Evolutionary conservation across 805 yeast genomes (phyloP).

Genomic region (Suhomyces tanzawaensis): DNA sequence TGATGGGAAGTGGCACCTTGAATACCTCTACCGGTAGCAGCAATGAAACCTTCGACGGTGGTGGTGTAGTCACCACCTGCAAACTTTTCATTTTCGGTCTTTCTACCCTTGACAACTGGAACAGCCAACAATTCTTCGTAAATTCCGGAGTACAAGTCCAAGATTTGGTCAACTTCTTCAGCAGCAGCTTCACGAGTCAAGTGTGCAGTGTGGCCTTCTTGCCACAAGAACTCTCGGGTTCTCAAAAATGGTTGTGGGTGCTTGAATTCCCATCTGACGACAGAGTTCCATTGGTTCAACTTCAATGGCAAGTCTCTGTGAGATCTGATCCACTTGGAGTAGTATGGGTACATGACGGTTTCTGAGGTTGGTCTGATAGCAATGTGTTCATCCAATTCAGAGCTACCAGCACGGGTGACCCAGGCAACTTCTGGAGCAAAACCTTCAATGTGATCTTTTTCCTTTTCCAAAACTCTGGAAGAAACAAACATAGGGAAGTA

Average conservation of each 20-base stretch:
- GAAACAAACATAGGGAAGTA: conserved; percentile 99
- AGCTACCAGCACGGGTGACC: conserved; percentile 95
- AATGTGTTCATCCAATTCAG: conserved; percentile 95
- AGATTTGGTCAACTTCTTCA: conserved; percentile 79
- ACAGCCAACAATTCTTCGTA: conserved; percentile 94
- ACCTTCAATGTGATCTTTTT: conserved; percentile 98
- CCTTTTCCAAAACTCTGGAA: conserved; percentile 86
- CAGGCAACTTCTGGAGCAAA: conserved; percentile 99
- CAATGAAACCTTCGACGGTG: conserved; percentile 94
- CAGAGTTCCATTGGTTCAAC: conserved; percentile 99
- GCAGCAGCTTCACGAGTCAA: conserved; percentile 79
- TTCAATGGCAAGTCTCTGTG: conserved; percentile 96
- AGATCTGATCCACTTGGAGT: conserved; percentile 97
- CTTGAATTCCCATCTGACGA: conserved; percentile 99
- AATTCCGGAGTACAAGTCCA: conserved; percentile 79
- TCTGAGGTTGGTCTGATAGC: conserved; percentile 99
- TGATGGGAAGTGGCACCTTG: conserved; percentile 99
- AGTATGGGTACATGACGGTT: conserved; percentile 99
- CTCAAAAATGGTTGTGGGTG: conserved; percentile 99
- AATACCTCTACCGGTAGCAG: conserved; percentile 98
- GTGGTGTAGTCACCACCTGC: conserved; percentile 98
- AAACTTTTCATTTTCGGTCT: conserved; percentile 96
- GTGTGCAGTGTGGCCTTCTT: conserved; percentile 99
- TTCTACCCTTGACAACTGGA: conserved; percentile 91
- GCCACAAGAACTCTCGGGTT: conserved; percentile 99